Evolutionary conservation across 768 basidiomycete species (phyloP), one percentile per base, ranked within the genome.

Genomic region (Macrolepiota fuliginosa): DNA sequence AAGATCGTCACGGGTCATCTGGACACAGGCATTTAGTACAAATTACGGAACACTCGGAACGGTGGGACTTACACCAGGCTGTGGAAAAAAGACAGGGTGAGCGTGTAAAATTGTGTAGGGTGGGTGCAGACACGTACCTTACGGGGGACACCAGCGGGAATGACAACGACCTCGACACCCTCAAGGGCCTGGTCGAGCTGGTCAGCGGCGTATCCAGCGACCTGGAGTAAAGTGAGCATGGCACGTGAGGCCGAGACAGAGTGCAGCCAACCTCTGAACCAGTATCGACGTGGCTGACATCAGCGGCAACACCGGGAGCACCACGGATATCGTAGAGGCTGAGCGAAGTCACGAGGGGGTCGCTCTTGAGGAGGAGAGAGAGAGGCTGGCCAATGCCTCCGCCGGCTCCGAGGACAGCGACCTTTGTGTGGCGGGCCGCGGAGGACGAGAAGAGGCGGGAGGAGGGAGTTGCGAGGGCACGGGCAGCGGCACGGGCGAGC

Each of bases 371-470:
- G 66, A 97, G 83, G 66, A 98, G 80, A 52, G 94, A 96, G 69
- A 98, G 81, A 71, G 96, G 96, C 77, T 98, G 96, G 74, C 96
- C 96, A 75, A 98, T 98, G 76, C 96, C 96, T 83, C 96, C 96
- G 70, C 94, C 96, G 64, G 97, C 97, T 69, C 96, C 96, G 74
- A 97, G 92, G 63, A 99, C 96, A 54, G 92, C 91, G 74, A 97
- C 96, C 81, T 95, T 96, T 67, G 88, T 89, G 65, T 82, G 83
- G 69, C 87, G 84, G 49, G 86, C 71, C 25, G 84, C 79, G 24
- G 89, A 88, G 27, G 91, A 87, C 51, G 91, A 92, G 81, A 94
- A 94, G 57, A 83, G 77, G 90, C 86, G 63, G 25, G 86, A 73
- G 39, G 81, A 81, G 51, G 81, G 76, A 58, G 78, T 70, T 58